Conservation (phyloP, 176 grass and related monocot genomes). For the Lolium multiflorum region DNA sequence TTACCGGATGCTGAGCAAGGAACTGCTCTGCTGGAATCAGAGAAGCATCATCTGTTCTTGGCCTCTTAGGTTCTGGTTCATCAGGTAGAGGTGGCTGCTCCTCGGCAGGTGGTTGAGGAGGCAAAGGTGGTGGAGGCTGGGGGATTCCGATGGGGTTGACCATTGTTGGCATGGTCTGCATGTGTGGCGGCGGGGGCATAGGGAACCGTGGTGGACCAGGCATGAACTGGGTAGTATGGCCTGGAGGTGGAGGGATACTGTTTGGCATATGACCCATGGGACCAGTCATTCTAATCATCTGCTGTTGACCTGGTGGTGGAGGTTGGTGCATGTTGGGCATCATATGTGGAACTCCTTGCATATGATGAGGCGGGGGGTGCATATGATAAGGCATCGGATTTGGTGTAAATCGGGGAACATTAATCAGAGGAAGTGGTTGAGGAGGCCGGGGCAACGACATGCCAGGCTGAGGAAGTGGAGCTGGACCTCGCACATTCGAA, state of each 20-base stretch:
- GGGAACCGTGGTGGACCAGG: slow-evolving; percentile 56
- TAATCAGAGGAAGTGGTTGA: slow-evolving; percentile 72
- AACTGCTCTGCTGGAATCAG: slow-evolving; percentile 91
- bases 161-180: slow-evolving; percentile 56
- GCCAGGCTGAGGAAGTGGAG: slow-evolving; percentile 65
- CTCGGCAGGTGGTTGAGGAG: slow-evolving; percentile 88
- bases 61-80: slow-evolving; percentile 95
- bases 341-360: slow-evolving; percentile 60
- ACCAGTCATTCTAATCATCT: slow-evolving; percentile 54
- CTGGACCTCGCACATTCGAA: slow-evolving; percentile 65
- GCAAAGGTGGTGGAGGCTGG: slow-evolving; percentile 67
- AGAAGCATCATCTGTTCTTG: slow-evolving; percentile 77
- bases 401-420: slow-evolving; percentile 76
- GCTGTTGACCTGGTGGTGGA: slow-evolving; percentile 68
- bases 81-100: slow-evolving; percentile 89
- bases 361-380: slow-evolving; percentile 43
- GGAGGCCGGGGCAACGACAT: slow-evolving; percentile 70
- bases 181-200: slow-evolving; percentile 66
- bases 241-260: slow-evolving; percentile 73
- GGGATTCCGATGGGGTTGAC: slow-evolving; percentile 67
- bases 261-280: slow-evolving; percentile 53
- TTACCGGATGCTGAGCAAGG: slow-evolving; percentile 85
- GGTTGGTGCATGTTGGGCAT: slow-evolving; percentile 61
- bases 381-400: slow-evolving; percentile 49
- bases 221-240: slow-evolving; percentile 61